Percentiles rank a stretch among this genome's conserved stretches.
Evolutionary conservation across 73 alveolate genomes (phyloP).

Genomic region (Paramecium biaurelia): DNA sequence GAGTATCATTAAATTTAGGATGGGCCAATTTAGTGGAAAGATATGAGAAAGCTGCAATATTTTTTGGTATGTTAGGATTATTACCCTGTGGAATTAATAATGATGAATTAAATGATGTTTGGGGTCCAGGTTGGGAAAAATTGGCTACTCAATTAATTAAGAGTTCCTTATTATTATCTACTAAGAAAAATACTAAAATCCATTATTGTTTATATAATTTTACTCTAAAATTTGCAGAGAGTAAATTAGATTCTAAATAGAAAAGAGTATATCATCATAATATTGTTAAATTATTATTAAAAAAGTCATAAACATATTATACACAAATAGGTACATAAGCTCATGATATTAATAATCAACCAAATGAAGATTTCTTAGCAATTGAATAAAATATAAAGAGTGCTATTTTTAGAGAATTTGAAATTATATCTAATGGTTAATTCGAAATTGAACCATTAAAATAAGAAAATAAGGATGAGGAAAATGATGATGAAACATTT

Average conservation of each 20-base stretch:
- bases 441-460: background rate
- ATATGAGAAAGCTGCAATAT: conserved; percentile 43
- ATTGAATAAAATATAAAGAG: conserved; percentile 44
- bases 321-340: conserved; percentile 7
- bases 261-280: conserved; percentile 1
- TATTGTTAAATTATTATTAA: background rate
- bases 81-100: conserved; percentile 28
- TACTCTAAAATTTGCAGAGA: conserved; percentile 23
- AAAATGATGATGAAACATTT: background rate
- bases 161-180: background rate
- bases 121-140: conserved; percentile 49
- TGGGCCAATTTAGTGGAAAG: conserved; percentile 27
- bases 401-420: conserved; percentile 55
- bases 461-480: background rate
- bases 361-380: background rate
- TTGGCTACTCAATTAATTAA: background rate
- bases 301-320: background rate
- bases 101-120: conserved; percentile 21
- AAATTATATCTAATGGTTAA: background rate
- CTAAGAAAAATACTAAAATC: background rate
- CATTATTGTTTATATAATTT: conserved; percentile 38
- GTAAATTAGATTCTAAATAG: conserved; percentile 28
- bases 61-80: conserved; percentile 42
- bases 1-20: conserved; percentile 26
- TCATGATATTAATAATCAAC: background rate